Base-by-base conservation (phyloP, 306 rosid species). In the Hylodesmum podocarpum region DNA sequence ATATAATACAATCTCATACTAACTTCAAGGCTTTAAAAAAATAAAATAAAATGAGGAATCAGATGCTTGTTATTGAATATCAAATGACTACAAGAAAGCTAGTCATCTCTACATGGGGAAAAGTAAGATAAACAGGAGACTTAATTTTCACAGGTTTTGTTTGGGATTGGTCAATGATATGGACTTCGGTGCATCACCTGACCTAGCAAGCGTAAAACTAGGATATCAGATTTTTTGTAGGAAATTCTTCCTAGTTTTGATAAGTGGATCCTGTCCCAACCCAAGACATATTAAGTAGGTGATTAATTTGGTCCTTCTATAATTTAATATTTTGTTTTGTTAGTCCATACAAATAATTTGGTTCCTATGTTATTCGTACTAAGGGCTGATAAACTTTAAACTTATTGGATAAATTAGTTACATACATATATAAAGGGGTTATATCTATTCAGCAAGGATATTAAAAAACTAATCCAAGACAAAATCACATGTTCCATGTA, bases 401-500 rank as follows among this genome's bases (percentile, higher is more conserved):
- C n/a, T 68, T 28, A 9, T 16, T 28, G 27, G 73, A 9, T 25
- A 25, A 43, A 68, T 46, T 16, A 46, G 59, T 44, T 24, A 47
- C 29, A 16, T 57, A 16, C n/a, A n/a, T 40, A 27, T 40, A 33
- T 27, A 18, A 14, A 47, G n/a, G 68, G 47, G 21, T 33, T 61
- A 21, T 44, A 43, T 22, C 33, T 22, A 64, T 16, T 55, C 34
- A 46, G 36, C n/a, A 70, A 46, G 25, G 51, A 72, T 61, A 47
- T 59, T 13, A 8, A 55, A 34, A 21, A 68, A 74, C 25, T 73
- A 54, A 75, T 58, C 50, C 22, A 66, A 37, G 44, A 68, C 43
- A 72, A 47, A 59, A 24, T 63, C 33, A 18, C 53, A 68, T 69
- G 78, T 34, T 34, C 24, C 66, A 44, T 55, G 61, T 54, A 39